Base-by-base conservation (phyloP, 2,329 filamentous ascomycete genomes). In the Fusarium avenaceum region DNA sequence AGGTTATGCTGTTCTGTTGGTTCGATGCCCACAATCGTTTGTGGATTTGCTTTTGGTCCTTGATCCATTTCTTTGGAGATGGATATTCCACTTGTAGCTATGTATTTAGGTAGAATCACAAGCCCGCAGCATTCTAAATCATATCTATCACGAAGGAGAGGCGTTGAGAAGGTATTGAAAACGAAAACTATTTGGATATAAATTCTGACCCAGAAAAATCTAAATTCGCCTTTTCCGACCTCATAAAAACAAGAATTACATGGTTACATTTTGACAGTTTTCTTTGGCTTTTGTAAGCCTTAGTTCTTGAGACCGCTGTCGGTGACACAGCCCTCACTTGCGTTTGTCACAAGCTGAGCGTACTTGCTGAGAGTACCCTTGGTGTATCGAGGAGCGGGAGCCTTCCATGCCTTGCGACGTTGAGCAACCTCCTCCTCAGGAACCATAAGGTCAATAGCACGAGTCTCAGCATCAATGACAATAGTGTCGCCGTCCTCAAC, bases 401-500 rank as follows among this genome's bases (percentile, higher is more conserved):
- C 83, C 75, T 84, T 85, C 90, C 90, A 93, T 57, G 82, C 82
- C 71, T 84, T 81, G 69, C 83, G 81, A 59, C 90, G 83, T 74
- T 79, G 79, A 13, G 79, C 83, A 74, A 92, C 81, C 78, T 93
- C 91, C 57, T 86, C 85, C 22, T 91, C 86, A 15, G 87, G 82
- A 9, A 94, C 85, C 39, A 91, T 82, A 6, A 93, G 82, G 86
- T 93, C 78, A 49, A 89, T 85, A 85, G 87, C 85, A 44, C 87
- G 87, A 76, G 89, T 88, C 78, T 94, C 91, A 0, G 93, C 92
- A 74, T 97, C 92, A 63, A 97, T 96, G 48, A 89, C 88, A 70
- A 97, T 91, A 59, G 85, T 85, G 76, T 97, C 93, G 26, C 93
- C 93, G 71, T 97, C 90, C 72, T 86, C 79, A n/a, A 96, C 91